These are phyloP conservation scores for Fusarium sp. DNA, from an alignment of 2,329 filamentous ascomycete genomes.

Conservation along the genomic window DNA sequence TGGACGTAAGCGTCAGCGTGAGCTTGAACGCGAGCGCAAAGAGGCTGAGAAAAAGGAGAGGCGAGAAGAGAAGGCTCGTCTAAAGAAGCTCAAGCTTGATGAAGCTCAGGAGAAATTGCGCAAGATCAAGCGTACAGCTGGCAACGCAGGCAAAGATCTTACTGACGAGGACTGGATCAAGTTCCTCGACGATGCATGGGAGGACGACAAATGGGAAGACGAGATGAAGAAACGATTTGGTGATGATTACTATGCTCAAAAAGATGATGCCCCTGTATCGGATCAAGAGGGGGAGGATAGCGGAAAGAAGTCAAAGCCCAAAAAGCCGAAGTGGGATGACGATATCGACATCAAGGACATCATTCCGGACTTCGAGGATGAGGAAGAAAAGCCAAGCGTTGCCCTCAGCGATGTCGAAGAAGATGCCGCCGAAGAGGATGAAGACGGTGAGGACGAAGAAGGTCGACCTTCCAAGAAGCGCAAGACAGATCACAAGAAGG, in stretches of 20 bases:
- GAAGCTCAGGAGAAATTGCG: conserved; percentile 88
- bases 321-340: conserved; percentile 86
- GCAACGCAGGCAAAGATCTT: conserved; percentile 73
- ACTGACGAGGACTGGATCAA: conserved; percentile 84
- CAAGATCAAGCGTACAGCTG: conserved; percentile 90
- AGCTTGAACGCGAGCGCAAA: conserved; percentile 80
- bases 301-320: conserved; percentile 60
- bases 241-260: conserved; percentile 87
- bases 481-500: conserved; percentile 71
- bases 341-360: conserved; percentile 98
- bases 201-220: conserved; percentile 88
- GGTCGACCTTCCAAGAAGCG: conserved; percentile 68
- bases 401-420: conserved; percentile 62
- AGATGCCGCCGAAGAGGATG: conserved; percentile 51
- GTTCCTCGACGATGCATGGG: conserved; percentile 89
- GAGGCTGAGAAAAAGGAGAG: conserved; percentile 82
- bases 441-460: conserved; percentile 54
- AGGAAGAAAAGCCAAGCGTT: conserved; percentile 64
- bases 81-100: conserved; percentile 90
- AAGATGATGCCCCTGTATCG: conserved; percentile 73
- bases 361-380: conserved; percentile 85
- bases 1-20: conserved; percentile 80
- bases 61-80: conserved; percentile 82
- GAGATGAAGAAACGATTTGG: conserved; percentile 92
- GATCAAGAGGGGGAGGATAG: conserved; percentile 72